A percentile compares a stretch with the other conserved stretches of the same genome.
Evolutionary conservation across 1,284 basidiomycete genomes (phyloP).

Genomic region (Sanghuangporus weigelae): DNA sequence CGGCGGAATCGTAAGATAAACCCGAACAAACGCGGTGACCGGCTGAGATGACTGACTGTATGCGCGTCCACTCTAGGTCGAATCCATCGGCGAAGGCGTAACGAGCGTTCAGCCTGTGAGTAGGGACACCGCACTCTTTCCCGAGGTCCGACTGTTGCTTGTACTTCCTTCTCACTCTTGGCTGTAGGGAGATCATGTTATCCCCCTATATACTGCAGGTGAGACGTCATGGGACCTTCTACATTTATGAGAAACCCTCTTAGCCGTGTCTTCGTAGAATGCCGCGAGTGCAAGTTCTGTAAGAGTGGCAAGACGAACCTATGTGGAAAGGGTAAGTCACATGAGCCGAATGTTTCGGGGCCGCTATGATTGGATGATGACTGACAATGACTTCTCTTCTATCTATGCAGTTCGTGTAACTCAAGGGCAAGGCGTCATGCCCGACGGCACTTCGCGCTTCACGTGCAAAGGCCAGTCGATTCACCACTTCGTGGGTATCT

Average conservation of each 20-base stretch:
- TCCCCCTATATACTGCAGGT: slow-evolving; percentile 92
- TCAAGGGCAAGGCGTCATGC: slow-evolving; percentile 96
- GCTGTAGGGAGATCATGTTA: slow-evolving; percentile 81
- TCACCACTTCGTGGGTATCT: slow-evolving; percentile 77
- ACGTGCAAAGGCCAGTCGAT: slow-evolving; percentile 84
- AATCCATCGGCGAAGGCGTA: slow-evolving; percentile 92
- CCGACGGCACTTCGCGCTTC: slow-evolving; percentile 90
- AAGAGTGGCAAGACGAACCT: slow-evolving; percentile 98
- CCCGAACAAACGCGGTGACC: slow-evolving; percentile 21
- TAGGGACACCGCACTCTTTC: slow-evolving; percentile 17
- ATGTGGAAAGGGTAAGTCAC: slow-evolving; percentile 69
- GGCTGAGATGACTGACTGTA: slow-evolving; percentile 19
- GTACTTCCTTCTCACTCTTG: slow-evolving; percentile 13
- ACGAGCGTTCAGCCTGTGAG: slow-evolving; percentile 71
- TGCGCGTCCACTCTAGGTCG: slow-evolving; percentile 51
- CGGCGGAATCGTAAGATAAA: slow-evolving; percentile 64
- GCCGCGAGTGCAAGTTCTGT: slow-evolving; percentile 96
- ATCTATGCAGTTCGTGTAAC: slow-evolving; percentile 73
- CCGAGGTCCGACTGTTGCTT: not conserved
- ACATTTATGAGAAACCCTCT: not conserved
- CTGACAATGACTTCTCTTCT: not conserved
- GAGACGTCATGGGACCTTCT: slow-evolving; percentile 19
- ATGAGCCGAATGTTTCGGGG: not conserved
- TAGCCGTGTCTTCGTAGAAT: slow-evolving; percentile 50
- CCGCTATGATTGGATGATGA: not conserved